phyloP scores from a whole-genome alignment of 2,329 filamentous ascomycete genomes.

The Colletotrichum paranaense region DNA sequence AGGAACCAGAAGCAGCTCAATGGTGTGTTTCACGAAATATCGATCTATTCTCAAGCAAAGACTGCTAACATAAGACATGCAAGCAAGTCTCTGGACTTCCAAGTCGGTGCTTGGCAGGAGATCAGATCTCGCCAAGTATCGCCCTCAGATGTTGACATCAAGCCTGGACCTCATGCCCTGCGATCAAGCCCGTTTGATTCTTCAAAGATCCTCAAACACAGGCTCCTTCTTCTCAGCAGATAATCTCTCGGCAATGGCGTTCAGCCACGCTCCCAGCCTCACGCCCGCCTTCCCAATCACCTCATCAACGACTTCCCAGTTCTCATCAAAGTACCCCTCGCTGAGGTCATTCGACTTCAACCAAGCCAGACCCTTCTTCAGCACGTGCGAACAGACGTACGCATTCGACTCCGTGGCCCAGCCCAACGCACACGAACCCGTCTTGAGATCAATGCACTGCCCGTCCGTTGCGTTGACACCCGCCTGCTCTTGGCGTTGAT shows the following conservation, averaged over 20 bases:
- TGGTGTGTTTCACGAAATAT: neutral
- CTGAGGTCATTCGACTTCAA: slow-evolving; percentile 26
- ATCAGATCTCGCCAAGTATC: neutral
- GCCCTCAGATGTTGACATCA: neutral
- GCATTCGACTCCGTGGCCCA: slow-evolving; percentile 33
- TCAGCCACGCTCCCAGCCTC: slow-evolving; percentile 32
- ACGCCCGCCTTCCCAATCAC: slow-evolving; percentile 30
- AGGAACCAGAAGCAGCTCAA: neutral
- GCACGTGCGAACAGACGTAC: slow-evolving; percentile 29
- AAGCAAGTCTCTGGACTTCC: neutral
- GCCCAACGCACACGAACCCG: slow-evolving; percentile 4
- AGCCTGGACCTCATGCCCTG: neutral
- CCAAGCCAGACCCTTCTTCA: slow-evolving; percentile 19
- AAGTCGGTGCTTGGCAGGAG: slow-evolving; percentile 1
- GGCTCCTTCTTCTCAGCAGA: neutral
- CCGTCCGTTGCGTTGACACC: slow-evolving; percentile 14
- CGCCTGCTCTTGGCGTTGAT: slow-evolving; percentile 2
- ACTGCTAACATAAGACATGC: neutral
- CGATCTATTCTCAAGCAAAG: neutral
- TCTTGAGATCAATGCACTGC: slow-evolving; percentile 27
- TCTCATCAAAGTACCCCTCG: slow-evolving; percentile 32
- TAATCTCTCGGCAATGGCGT: slow-evolving; percentile 27
- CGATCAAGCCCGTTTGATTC: slow-evolving; percentile 1
- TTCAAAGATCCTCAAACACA: slow-evolving; percentile 21
- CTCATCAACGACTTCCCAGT: slow-evolving; percentile 33